These are phyloP conservation scores for Termitomyces sp. DNA, from an alignment of 768 basidiomycete genomes.

Conservation along the genomic window DNA sequence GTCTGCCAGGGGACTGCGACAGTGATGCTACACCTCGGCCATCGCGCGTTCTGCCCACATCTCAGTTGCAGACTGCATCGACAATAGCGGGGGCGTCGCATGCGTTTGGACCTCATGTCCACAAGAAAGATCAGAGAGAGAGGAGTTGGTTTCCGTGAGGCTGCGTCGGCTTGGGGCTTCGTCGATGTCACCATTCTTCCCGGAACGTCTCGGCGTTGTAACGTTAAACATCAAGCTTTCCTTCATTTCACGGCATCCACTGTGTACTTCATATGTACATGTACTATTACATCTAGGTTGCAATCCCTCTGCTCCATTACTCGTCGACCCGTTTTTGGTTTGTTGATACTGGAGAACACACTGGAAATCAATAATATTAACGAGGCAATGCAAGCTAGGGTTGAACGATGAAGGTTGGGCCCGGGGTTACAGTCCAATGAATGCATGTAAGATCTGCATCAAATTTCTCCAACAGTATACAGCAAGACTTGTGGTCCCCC, in stretches of 20 bases:
- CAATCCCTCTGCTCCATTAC: background rate
- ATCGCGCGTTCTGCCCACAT: background rate
- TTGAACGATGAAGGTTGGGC: background rate
- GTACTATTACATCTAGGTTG: background rate
- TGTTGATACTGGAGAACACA: background rate
- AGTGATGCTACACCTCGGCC: constrained; percentile 6
- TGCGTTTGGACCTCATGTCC: background rate
- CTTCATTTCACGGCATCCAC: background rate
- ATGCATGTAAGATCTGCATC: background rate
- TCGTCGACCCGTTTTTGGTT: background rate
- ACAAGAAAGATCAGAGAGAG: background rate
- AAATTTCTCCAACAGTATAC: too few species aligned
- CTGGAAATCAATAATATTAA: background rate
- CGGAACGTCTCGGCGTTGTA: background rate
- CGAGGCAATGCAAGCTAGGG: background rate
- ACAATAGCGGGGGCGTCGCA: background rate
- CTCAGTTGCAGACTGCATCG: background rate
- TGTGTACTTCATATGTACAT: background rate
- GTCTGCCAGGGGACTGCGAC: constrained; percentile 2
- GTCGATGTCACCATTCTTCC: background rate
- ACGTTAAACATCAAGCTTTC: background rate
- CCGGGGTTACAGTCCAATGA: background rate
- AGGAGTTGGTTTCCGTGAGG: constrained; percentile 2
- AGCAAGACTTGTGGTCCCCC: too few species aligned
- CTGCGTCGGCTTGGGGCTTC: background rate